These are phyloP conservation scores for Botrytis paeoniae DNA, from an alignment of 2,329 filamentous ascomycete genomes.

Conservation along the genomic window DNA sequence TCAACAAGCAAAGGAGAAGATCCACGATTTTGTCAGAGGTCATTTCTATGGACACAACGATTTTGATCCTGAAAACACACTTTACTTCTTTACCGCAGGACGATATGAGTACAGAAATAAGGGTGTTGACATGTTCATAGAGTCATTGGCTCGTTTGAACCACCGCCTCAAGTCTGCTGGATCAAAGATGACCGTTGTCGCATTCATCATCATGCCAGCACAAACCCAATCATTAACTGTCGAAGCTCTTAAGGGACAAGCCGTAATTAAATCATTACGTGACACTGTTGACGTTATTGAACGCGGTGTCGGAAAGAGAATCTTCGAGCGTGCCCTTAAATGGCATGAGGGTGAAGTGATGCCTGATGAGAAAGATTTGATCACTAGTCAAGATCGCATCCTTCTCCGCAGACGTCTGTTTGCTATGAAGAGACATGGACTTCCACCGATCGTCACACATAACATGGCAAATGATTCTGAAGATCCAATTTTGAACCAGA, in stretches of 20 bases:
- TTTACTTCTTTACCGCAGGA: slow-evolving; percentile 96
- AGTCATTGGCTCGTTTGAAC: slow-evolving; percentile 90
- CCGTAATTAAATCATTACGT: slow-evolving; percentile 91
- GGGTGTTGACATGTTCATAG: slow-evolving; percentile 99
- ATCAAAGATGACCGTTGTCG: slow-evolving; percentile 91
- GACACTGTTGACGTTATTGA: slow-evolving; percentile 94
- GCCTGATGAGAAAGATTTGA: slow-evolving; percentile 94
- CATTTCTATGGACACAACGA: slow-evolving; percentile 99
- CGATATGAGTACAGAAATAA: slow-evolving; percentile 98
- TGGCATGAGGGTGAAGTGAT: slow-evolving; percentile 94
- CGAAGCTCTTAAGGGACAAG: slow-evolving; percentile 93
- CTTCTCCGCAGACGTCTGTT: slow-evolving; percentile 87
- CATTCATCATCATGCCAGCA: slow-evolving; percentile 98
- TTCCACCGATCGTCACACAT: slow-evolving; percentile 96
- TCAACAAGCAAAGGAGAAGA: slow-evolving; percentile 94
- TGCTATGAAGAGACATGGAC: slow-evolving; percentile 87
- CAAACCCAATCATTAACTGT: slow-evolving; percentile 94
- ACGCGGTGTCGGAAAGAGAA: slow-evolving; percentile 83
- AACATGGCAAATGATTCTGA: slow-evolving; percentile 96
- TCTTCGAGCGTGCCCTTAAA: slow-evolving; percentile 89
- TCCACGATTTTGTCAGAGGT: slow-evolving; percentile 94
- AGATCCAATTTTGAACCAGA: slow-evolving; percentile 92
- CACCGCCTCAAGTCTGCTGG: slow-evolving; percentile 81
- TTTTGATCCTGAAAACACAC: slow-evolving; percentile 92
- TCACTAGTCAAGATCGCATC: slow-evolving; percentile 88